Evolutionary conservation across 495 filamentous ascomycete species (phyloP).

Genomic region (Margaritispora aquatica): DNA sequence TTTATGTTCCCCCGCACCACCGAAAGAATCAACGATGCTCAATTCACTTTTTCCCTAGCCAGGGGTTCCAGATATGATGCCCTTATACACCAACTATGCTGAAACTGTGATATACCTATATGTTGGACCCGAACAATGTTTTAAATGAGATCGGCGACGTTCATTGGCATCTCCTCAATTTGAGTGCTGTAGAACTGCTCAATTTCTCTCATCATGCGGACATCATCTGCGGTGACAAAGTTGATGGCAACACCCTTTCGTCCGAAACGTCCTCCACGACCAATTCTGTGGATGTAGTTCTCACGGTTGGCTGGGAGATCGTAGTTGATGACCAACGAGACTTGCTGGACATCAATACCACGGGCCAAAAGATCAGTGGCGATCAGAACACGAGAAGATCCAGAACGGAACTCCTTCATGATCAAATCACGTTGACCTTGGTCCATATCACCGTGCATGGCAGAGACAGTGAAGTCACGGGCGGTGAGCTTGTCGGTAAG

Average conservation of each 20-base stretch:
- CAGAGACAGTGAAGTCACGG: slow-evolving; percentile 97
- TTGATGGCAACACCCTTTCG: slow-evolving; percentile 99
- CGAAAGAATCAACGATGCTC: slow-evolving; percentile 27
- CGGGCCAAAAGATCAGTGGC: slow-evolving; percentile 95
- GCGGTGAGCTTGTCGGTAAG: slow-evolving; percentile 97
- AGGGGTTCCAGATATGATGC: slow-evolving; percentile 16
- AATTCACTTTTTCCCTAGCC: slow-evolving; percentile 24
- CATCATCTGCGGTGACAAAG: slow-evolving; percentile 98
- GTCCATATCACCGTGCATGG: slow-evolving; percentile 99
- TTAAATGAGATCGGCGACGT: slow-evolving; percentile 66
- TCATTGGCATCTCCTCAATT: slow-evolving; percentile 86
- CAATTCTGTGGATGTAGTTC: slow-evolving; percentile 99
- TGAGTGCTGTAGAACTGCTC: slow-evolving; percentile 77
- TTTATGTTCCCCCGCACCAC: slow-evolving; percentile 18
- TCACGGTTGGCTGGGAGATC: slow-evolving; percentile 97
- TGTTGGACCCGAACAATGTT: slow-evolving; percentile 1
- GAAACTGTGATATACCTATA: slow-evolving; percentile 25
- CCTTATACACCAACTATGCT: slow-evolving; percentile 11
- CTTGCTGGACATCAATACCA: slow-evolving; percentile 99
- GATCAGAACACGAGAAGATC: slow-evolving; percentile 95
- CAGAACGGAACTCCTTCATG: slow-evolving; percentile 99
- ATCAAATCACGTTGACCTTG: slow-evolving; percentile 95
- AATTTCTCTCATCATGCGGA: slow-evolving; percentile 98
- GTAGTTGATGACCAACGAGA: slow-evolving; percentile 99
- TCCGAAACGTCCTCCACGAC: slow-evolving; percentile 97